A percentile compares a stretch with the other conserved stretches of the same genome.
These are phyloP conservation scores for Passiflora organensis DNA, from an alignment of 345 rosid species.

Conservation along the genomic window DNA sequence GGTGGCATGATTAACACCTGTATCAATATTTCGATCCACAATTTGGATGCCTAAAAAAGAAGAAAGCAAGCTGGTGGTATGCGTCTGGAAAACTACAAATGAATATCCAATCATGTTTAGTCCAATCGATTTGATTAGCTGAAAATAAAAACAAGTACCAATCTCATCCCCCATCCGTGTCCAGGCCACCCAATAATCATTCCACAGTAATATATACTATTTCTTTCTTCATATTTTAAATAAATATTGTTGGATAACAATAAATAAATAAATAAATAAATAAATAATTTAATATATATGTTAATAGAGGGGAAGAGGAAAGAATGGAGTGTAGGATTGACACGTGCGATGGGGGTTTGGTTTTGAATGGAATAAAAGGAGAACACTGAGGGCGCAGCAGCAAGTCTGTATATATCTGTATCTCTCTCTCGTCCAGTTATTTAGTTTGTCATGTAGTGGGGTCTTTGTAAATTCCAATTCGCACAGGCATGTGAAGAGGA, in stretches of 20 bases:
- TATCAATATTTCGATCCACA: constrained; percentile 3
- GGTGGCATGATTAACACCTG: constrained; percentile 2
- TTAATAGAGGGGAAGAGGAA: too few species aligned
- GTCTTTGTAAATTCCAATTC: constrained; percentile 29
- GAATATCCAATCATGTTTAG: constrained; percentile 13
- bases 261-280: too few species aligned
- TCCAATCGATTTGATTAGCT: constrained; percentile 36
- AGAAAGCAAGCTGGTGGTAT: neutral
- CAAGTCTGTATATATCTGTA: neutral
- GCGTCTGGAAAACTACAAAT: constrained; percentile 19
- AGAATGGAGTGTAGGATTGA: too few species aligned
- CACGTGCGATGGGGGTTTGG: too few species aligned
- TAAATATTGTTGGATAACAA: too few species aligned
- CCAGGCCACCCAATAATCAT: too few species aligned
- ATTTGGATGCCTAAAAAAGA: constrained; percentile 1
- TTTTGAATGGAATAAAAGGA: constrained; percentile 16
- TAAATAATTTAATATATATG: too few species aligned
- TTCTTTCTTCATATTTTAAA: too few species aligned
- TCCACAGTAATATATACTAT: too few species aligned
- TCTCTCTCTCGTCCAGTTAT: constrained; percentile 29
- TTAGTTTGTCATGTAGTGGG: constrained; percentile 44
- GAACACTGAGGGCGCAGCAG: too few species aligned
- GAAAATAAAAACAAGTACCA: constrained; percentile 16
- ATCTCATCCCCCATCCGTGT: constrained; percentile 4
- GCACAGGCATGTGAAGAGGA: constrained; percentile 52